Percentiles rank a stretch among this genome's conserved stretches.
Conservation (phyloP, 176 grass and related monocot genomes). For the Tillandsia fasciculata region DNA sequence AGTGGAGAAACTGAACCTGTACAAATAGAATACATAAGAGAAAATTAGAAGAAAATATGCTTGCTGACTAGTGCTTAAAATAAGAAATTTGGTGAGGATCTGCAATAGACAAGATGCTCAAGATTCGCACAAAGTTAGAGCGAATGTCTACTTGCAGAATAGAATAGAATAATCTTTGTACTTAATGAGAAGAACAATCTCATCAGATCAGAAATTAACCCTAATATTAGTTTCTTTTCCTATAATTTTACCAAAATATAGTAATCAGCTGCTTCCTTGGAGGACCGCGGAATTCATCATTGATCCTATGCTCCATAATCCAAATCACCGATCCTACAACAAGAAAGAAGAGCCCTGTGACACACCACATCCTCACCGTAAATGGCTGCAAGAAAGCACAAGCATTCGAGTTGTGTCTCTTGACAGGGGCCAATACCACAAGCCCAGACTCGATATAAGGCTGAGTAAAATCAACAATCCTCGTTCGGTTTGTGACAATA, state of each 20-base stretch:
- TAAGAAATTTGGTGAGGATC: background rate
- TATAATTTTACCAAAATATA: conserved; percentile 56
- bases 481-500: conserved; percentile 68
- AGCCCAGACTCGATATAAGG: conserved; percentile 62
- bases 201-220: background rate
- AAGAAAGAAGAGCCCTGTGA: conserved; percentile 77
- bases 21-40: background rate
- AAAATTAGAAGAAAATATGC: background rate
- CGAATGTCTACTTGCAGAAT: too few relatives aligned
- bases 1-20: conserved; percentile 92
- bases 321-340: conserved; percentile 65
- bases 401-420: conserved; percentile 34
- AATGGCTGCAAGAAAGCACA: conserved; percentile 89
- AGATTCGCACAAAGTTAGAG: too few relatives aligned
- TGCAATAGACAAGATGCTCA: too few relatives aligned
- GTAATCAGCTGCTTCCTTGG: conserved; percentile 56
- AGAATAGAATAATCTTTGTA: too few relatives aligned
- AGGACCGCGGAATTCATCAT: conserved; percentile 85
- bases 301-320: conserved; percentile 79
- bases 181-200: too few relatives aligned
- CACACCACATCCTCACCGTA: conserved; percentile 60
- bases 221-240: background rate
- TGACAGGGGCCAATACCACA: conserved; percentile 62
- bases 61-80: background rate
- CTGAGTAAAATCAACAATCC: conserved; percentile 80